These are phyloP conservation scores for Globomyces pollinis-pini DNA, from an alignment of 192 early-diverging fungal species.

Conservation along the genomic window DNA sequence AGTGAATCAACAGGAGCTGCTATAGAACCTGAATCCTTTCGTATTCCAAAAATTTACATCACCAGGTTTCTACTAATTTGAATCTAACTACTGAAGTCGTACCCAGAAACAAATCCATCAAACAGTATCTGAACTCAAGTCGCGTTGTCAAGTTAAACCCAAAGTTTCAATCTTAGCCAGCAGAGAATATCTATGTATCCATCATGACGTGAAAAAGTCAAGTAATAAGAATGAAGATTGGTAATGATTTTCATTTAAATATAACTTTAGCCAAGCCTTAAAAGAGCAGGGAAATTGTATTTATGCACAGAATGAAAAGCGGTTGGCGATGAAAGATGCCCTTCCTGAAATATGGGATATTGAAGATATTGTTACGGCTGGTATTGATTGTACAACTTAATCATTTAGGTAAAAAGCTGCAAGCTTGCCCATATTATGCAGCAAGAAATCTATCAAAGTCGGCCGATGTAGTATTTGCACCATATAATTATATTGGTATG, in stretches of 20 bases:
- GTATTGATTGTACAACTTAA: no score
- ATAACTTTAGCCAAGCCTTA: no score
- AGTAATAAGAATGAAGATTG: not conserved
- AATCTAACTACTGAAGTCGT: conserved; percentile 4
- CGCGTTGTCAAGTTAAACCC: not conserved
- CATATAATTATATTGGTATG: conserved; percentile 25
- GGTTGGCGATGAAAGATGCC: not conserved
- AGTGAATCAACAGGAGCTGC: no score
- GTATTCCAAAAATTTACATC: not conserved
- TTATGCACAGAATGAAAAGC: not conserved
- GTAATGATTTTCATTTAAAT: no score
- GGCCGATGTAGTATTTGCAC: conserved; percentile 17
- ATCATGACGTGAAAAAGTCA: no score
- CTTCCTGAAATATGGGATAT: conserved; percentile 20
- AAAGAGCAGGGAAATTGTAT: not conserved
- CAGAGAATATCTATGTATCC: no score
- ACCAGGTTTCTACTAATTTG: conserved; percentile 10
- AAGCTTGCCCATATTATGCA: conserved; percentile 14
- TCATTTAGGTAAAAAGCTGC: conserved; percentile 16
- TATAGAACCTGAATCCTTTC: no score
- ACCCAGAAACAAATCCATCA: conserved; percentile 29
- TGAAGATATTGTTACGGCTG: no score
- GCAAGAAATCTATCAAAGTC: conserved; percentile 1
- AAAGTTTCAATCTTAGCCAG: conserved; percentile 17
- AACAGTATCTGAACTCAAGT: conserved; percentile 14